A percentile compares a stretch with the other conserved stretches of the same genome.
These are phyloP conservation scores for Mycena filopes DNA, from an alignment of 768 basidiomycete genomes.

Conservation along the genomic window DNA sequence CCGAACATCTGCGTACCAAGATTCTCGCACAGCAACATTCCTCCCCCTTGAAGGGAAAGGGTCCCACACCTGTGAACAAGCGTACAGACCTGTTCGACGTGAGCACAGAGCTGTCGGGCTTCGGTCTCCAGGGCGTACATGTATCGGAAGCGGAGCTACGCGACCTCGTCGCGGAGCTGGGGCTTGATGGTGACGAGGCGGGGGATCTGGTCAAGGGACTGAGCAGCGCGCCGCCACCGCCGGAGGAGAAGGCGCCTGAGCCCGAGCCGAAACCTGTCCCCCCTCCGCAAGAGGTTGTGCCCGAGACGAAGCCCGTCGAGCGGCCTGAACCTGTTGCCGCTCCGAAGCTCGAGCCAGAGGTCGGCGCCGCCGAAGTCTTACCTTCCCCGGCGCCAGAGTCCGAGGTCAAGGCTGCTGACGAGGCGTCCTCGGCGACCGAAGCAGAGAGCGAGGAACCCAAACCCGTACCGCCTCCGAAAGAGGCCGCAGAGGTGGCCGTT, in stretches of 20 bases:
- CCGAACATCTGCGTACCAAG: constrained; percentile 73
- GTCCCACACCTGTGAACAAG: constrained; percentile 63
- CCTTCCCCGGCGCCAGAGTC: too few relatives aligned
- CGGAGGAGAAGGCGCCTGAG: constrained; percentile 27
- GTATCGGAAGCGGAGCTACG: constrained; percentile 80
- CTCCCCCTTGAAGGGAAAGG: constrained; percentile 57
- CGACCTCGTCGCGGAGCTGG: constrained; percentile 78
- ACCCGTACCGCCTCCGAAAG: too few relatives aligned
- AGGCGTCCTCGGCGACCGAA: background rate
- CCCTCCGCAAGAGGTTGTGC: background rate
- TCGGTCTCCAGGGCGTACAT: constrained; percentile 79
- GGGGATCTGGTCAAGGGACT: constrained; percentile 78
- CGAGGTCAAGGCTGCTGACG: background rate
- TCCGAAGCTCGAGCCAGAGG: too few relatives aligned
- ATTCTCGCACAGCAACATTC: constrained; percentile 55
- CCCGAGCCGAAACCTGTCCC: constrained; percentile 21
- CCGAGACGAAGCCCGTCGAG: constrained; percentile 21
- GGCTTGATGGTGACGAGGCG: constrained; percentile 81
- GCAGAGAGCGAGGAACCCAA: background rate
- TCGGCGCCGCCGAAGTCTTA: too few relatives aligned
- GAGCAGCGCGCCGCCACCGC: constrained; percentile 41
- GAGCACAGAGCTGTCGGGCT: constrained; percentile 74
- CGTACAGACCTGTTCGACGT: constrained; percentile 68
- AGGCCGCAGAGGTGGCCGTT: too few relatives aligned
- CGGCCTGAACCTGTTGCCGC: background rate